A percentile compares a stretch with the other conserved stretches of the same genome.
These are phyloP conservation scores for Talaromyces piceae DNA, from an alignment of 2,329 filamentous ascomycete genomes.

Conservation along the genomic window DNA sequence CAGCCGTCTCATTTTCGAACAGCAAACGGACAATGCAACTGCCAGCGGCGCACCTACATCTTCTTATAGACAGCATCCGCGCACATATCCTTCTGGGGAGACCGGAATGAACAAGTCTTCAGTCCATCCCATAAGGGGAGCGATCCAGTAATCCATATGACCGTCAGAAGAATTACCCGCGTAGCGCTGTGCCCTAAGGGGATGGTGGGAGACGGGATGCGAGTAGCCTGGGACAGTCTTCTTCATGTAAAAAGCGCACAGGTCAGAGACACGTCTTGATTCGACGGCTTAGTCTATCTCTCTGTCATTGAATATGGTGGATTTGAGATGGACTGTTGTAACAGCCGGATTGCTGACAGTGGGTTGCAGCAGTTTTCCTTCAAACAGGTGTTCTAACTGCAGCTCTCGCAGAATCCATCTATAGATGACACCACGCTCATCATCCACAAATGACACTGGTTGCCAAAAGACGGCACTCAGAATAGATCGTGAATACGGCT, in stretches of 20 bases:
- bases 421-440: constrained; percentile 9
- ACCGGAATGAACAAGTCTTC: too few relatives aligned
- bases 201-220: too few relatives aligned
- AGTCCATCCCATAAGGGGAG: too few relatives aligned
- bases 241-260: neutral
- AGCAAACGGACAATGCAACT: neutral
- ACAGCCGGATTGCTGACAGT: neutral
- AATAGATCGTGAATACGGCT: constrained; percentile 2
- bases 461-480: constrained; percentile 10
- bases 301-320: neutral
- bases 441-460: constrained; percentile 1
- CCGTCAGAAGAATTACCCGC: too few relatives aligned
- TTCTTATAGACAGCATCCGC: too few relatives aligned
- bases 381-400: constrained; percentile 3
- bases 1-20: neutral
- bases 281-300: constrained; percentile 6
- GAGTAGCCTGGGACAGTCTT: neutral
- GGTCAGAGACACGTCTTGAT: neutral
- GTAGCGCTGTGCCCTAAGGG: too few relatives aligned
- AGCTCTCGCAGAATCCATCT: constrained; percentile 9
- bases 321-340: neutral
- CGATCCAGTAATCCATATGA: too few relatives aligned
- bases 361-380: neutral
- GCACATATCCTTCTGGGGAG: too few relatives aligned
- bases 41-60: too few relatives aligned